Percentiles rank a stretch among this genome's conserved stretches.
Evolutionary conservation across 2,329 filamentous ascomycete genomes (phyloP).

Genomic region (Aspergillus fructus): DNA sequence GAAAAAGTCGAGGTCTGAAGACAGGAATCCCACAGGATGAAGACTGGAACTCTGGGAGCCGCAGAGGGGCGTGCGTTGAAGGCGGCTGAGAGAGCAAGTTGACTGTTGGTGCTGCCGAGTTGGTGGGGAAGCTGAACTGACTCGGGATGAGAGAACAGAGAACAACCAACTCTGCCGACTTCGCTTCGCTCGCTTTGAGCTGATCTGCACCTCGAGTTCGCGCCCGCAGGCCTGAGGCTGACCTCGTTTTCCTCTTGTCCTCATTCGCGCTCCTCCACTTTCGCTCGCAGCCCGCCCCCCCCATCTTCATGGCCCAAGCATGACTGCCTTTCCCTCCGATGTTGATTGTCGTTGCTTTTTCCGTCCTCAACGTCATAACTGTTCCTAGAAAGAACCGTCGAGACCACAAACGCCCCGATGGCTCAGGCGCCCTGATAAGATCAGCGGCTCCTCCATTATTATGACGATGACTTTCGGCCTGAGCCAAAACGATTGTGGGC

Average conservation of each 20-base stretch:
- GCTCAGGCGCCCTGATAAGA: not conserved
- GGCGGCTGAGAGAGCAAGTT: conserved; percentile 1
- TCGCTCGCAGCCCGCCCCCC: not conserved
- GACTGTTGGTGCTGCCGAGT: conserved; percentile 12
- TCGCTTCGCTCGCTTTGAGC: conserved; percentile 4
- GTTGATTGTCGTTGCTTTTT: not conserved
- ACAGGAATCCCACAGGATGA: not conserved
- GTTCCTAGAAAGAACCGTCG: not conserved
- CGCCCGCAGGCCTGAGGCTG: not conserved
- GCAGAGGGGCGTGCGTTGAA: conserved; percentile 2
- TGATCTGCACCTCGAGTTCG: not conserved
- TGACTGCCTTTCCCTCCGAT: not conserved
- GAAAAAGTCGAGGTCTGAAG: not conserved
- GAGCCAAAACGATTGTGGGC: not conserved
- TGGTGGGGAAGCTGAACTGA: conserved; percentile 13
- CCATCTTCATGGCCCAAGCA: not conserved
- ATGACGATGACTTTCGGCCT: not conserved
- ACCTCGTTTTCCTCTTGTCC: not conserved
- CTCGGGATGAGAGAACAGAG: not conserved
- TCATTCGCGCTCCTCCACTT: not conserved
- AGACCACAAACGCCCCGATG: not conserved
- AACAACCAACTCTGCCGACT: conserved; percentile 3
- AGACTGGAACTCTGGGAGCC: not conserved
- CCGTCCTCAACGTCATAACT: not conserved
- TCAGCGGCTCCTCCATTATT: not conserved